These are phyloP conservation scores for Calycina herbarum DNA, from an alignment of 2,329 filamentous ascomycete genomes.

Conservation along the genomic window DNA sequence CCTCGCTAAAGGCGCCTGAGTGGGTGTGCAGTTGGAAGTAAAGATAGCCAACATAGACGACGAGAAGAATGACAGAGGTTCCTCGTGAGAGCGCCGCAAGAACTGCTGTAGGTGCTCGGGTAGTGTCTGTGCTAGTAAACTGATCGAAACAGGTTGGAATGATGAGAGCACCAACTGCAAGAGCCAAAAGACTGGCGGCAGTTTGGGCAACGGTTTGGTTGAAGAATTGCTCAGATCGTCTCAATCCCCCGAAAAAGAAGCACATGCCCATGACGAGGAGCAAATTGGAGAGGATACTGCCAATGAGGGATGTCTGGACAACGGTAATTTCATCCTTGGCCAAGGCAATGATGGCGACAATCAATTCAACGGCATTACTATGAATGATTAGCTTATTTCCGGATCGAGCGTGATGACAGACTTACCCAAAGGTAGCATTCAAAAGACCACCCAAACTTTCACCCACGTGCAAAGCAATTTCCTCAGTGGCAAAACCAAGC, in stretches of 20 bases:
- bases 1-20: conserved; percentile 73
- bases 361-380: conserved; percentile 83
- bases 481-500: conserved; percentile 86
- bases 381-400: conserved; percentile 28
- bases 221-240: conserved; percentile 81
- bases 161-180: conserved; percentile 76
- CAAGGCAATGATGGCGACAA: conserved; percentile 83
- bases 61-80: conserved; percentile 74
- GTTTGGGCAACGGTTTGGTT: conserved; percentile 92
- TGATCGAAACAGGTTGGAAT: conserved; percentile 84
- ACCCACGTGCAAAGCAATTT: conserved; percentile 77
- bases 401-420: conserved; percentile 9
- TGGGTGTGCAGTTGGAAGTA: conserved; percentile 92
- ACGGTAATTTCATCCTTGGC: conserved; percentile 68
- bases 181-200: conserved; percentile 67
- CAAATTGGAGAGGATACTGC: conserved; percentile 87
- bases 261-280: conserved; percentile 88
- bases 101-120: conserved; percentile 40
- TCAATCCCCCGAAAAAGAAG: conserved; percentile 75
- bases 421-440: conserved; percentile 84
- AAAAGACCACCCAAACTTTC: conserved; percentile 86
- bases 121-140: conserved; percentile 48
- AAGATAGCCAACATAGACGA: conserved; percentile 82
- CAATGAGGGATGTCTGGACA: conserved; percentile 89
- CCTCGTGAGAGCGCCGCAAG: conserved; percentile 69